These are phyloP conservation scores for Sodiomyces alkalinus DNA, from an alignment of 2,329 filamentous ascomycete species.

Conservation along the genomic window DNA sequence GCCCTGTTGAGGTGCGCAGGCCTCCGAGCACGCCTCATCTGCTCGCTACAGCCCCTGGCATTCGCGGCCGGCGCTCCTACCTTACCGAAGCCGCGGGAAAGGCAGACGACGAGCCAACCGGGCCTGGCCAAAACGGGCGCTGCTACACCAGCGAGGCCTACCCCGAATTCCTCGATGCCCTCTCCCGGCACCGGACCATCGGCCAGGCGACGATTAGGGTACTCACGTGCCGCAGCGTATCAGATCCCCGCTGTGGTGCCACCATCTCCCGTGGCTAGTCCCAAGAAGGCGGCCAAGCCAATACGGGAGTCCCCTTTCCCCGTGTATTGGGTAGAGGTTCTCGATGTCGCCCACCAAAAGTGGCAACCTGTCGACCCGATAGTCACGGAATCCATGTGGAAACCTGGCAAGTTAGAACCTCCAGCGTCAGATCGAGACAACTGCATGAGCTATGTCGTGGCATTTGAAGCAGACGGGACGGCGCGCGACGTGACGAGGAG, in stretches of 20 bases:
- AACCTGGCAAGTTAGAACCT: constrained; percentile 65
- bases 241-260: constrained; percentile 27
- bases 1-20: constrained; percentile 72
- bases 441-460: constrained; percentile 66
- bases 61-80: constrained; percentile 42
- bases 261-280: constrained; percentile 18
- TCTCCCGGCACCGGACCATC: constrained; percentile 18
- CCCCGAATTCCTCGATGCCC: too few relatives aligned
- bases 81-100: constrained; percentile 24
- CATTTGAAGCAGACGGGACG: constrained; percentile 65
- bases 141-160: too few relatives aligned
- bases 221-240: constrained; percentile 38
- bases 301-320: constrained; percentile 63
- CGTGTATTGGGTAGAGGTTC: constrained; percentile 87
- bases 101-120: constrained; percentile 11
- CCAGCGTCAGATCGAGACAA: constrained; percentile 66
- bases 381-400: constrained; percentile 63
- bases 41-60: constrained; percentile 72
- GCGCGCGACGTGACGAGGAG: constrained; percentile 76
- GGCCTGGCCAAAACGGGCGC: too few relatives aligned
- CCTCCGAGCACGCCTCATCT: constrained; percentile 69
- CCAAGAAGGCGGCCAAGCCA: constrained; percentile 18
- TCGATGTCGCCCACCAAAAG: constrained; percentile 73
- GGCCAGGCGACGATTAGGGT: constrained; percentile 32
- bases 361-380: constrained; percentile 83